phyloP scores from a whole-genome alignment of 83 land plant species.

The Picea abies region DNA sequence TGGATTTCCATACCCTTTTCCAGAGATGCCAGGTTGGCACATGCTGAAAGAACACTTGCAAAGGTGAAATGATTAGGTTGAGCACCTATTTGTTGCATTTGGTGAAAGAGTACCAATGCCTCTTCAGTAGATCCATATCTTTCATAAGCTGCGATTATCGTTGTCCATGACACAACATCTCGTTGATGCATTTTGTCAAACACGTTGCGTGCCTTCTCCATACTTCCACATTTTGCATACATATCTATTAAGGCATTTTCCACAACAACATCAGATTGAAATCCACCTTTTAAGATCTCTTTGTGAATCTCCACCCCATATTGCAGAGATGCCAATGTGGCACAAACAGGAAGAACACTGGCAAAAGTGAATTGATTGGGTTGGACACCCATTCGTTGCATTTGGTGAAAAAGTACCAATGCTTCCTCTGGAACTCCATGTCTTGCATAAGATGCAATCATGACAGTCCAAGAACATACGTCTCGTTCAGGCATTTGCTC shows the following conservation, averaged over 20 bases:
- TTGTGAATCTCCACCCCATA: slow-evolving; percentile 29
- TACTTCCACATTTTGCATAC: slow-evolving; percentile 29
- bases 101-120: slow-evolving; percentile 45
- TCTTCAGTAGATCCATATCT: slow-evolving; percentile 36
- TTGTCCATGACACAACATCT: slow-evolving; percentile 44
- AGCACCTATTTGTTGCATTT: slow-evolving; percentile 43
- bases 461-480: too few species aligned
- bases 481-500: too few species aligned
- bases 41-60: slow-evolving; percentile 51
- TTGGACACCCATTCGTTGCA: too few species aligned
- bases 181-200: slow-evolving; percentile 21
- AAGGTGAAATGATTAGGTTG: slow-evolving; percentile 56
- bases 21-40: slow-evolving; percentile 31
- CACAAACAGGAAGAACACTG: not conserved
- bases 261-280: slow-evolving; percentile 16
- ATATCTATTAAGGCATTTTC: slow-evolving; percentile 39
- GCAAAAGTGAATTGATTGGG: too few species aligned
- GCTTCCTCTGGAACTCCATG: too few species aligned
- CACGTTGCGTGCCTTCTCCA: slow-evolving; percentile 24
- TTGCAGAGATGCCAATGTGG: not conserved
- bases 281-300: slow-evolving; percentile 15
- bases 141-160: slow-evolving; percentile 53
- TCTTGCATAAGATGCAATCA: too few species aligned
- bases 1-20: slow-evolving; percentile 41
- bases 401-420: too few species aligned